These are phyloP conservation scores for Aquilaria agallochum DNA, from an alignment of 441 rosid genomes.

Conservation along the genomic window DNA sequence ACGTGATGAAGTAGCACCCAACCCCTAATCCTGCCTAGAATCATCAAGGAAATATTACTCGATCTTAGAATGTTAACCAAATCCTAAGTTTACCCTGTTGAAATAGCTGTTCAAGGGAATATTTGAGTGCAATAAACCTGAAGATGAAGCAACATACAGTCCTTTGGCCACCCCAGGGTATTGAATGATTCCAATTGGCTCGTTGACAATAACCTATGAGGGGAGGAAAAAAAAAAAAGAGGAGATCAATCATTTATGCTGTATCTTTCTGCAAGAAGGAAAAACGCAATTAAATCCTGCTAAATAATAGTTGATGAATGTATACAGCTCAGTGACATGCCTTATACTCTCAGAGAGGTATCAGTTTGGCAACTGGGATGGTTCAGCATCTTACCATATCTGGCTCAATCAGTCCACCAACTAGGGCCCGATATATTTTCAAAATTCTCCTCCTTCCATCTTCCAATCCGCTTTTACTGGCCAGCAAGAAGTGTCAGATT, in stretches of 20 bases:
- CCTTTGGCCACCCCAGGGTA: slow-evolving; percentile 93
- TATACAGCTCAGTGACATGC: slow-evolving; percentile 9
- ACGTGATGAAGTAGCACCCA: background rate
- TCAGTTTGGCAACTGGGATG: background rate
- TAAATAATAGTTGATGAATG: slow-evolving; percentile 3
- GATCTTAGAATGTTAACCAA: too few species aligned
- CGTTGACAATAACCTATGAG: slow-evolving; percentile 53
- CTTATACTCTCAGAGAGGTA: slow-evolving; percentile 7
- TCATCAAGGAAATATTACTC: background rate
- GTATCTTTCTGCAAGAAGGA: slow-evolving; percentile 8
- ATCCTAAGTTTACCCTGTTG: too few species aligned
- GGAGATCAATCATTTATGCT: background rate
- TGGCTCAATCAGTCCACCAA: slow-evolving; percentile 52
- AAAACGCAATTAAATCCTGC: background rate
- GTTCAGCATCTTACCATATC: slow-evolving; percentile 45
- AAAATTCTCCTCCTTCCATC: slow-evolving; percentile 47
- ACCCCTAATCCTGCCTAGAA: background rate
- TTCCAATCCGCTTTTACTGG: slow-evolving; percentile 32
- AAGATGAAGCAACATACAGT: slow-evolving; percentile 69
- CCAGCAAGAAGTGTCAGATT: slow-evolving; percentile 12
- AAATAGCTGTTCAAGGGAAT: too few species aligned
- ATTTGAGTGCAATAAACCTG: slow-evolving; percentile 37
- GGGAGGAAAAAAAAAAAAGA: slow-evolving; percentile 19
- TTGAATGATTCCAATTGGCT: slow-evolving; percentile 68
- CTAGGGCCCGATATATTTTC: slow-evolving; percentile 81